Evolutionary conservation across 768 basidiomycete species (phyloP), one percentile per base, ranked within the genome.

Genomic region (Xerocomellus intermedius): DNA sequence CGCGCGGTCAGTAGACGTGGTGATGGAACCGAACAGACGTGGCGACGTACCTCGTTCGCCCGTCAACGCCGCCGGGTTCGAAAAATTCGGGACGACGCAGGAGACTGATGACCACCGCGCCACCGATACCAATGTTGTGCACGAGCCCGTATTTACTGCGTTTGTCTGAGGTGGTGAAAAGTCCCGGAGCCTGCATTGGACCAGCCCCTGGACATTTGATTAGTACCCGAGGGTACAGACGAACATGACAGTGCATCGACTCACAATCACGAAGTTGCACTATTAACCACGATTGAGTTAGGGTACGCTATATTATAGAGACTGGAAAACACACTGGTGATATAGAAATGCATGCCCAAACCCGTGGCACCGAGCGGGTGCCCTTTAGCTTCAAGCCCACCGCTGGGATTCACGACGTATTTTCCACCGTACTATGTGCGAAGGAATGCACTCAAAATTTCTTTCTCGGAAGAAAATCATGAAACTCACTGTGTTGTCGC

Each of bases 321-420:
- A 16, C 5, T 3, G 12, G 28, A 47, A 30, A 17, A 70, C 85
- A 41, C 64, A 87, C 87, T 90, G 62, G 85, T 81, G 57, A 91
- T 87, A 64, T 89, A 91, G 71, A 91, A 91, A 66, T 92, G 89
- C 90, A 91, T 91, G 26, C 86, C 89, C 14, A 92, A 73, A 2
- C 90, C 90, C 17, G 87, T 91, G 1, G 90, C 89, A 37, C 90
- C 89, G 19, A 92, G 78, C 3, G 91, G 91, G 64, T 93, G 89
- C 3, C 91, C 91, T 65, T 92, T 94, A n/a, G 89, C 88, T 65
- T 94, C 89, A 16, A 94, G 78, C 0, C 91, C 91, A 24, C 91
- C 91, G 48, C 86, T 89, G 0, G 91, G 89, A 60, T 94, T 93
- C 35, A 94, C 73, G 17, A 94, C 88, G 47, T 82, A 94, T 70